Base-by-base conservation (phyloP, 768 basidiomycete genomes). In the Russula foetens region DNA sequence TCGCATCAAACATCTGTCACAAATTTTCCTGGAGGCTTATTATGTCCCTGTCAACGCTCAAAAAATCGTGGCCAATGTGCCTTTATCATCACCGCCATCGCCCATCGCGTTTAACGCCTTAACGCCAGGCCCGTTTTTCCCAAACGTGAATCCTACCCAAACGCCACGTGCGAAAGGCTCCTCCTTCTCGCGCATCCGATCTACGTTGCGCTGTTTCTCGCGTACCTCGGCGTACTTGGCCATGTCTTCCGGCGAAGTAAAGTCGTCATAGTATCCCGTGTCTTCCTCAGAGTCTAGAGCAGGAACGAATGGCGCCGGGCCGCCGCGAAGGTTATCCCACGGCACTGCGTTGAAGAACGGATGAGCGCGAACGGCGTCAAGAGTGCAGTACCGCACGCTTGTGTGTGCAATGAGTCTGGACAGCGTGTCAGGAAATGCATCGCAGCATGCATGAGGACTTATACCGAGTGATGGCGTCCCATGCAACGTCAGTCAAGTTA, bases 181-280 rank as follows among this genome's bases (percentile, higher is more conserved):
- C 4, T 90, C 92, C 72, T 90, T 90, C 76, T 98, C 96, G 72
- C 81, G 84, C 19, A 98, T 90, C 58, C 81, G 82, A 26, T 96
- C 96, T 26, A 99, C 95, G 70, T 98, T 95, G 68, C 75, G 78
- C 75, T 98, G 94, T 75, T 98, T 99, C 78, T 97, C 97, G 73
- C 90, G 84, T 7, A 99, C 97, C 72, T 99, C 96, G 12, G 95
- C 92, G 70, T 98, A 98, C 75, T 98, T 98, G 52, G 92, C 93
- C 95, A 98, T 98, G 70, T 98, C 96, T 60, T 95, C 91, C 4
- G 81, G 75, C 4, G 82, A 87, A 2, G 86, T 86, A 71, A 94
- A 94, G 70, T 93, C 92, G 67, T 94, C 92, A 74, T 93, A 95
- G 73, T 95, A 95, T 19, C 93, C 94, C 1, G 94, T 93, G 69